Conservation (phyloP, 2,329 filamentous ascomycete genomes). For the Lasiodiplodia gonubiensis region DNA sequence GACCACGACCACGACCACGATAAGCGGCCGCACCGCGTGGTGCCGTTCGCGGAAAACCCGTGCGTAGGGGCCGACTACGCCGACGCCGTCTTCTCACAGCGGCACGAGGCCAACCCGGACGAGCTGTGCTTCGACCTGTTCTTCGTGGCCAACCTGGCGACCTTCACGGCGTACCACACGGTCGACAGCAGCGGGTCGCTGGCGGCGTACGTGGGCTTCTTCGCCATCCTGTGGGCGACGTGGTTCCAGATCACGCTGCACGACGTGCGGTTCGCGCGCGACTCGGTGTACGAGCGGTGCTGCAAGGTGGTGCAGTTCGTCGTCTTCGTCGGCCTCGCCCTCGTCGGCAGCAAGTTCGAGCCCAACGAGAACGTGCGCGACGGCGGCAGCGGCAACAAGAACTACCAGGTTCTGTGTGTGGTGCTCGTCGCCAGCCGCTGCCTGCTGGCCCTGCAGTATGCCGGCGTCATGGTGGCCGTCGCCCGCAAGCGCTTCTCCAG, state of each 20-base stretch:
- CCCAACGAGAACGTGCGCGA: slow-evolving; percentile 31
- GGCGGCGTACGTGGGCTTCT: slow-evolving; percentile 47
- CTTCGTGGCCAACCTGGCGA: slow-evolving; percentile 46
- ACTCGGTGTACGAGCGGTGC: slow-evolving; percentile 45
- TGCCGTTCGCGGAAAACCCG: slow-evolving; percentile 44
- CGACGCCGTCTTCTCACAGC: slow-evolving; percentile 44
- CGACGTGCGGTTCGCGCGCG: slow-evolving; percentile 48
- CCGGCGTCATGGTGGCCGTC: slow-evolving; percentile 41
- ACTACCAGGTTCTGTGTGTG: slow-evolving; percentile 45
- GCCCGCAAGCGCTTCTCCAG: slow-evolving; percentile 38
- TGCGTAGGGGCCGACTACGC: slow-evolving; percentile 44
- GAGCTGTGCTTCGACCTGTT: slow-evolving; percentile 47
- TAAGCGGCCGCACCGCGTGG: slow-evolving; percentile 42
- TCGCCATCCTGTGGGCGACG: slow-evolving; percentile 45
- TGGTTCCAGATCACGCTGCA: slow-evolving; percentile 49
- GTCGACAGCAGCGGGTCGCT: slow-evolving; percentile 43
- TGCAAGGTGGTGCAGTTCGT: slow-evolving; percentile 48
- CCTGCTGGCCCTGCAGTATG: slow-evolving; percentile 42
- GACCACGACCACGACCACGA: not conserved
- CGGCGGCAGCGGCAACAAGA: slow-evolving; percentile 32
- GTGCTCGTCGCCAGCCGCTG: slow-evolving; percentile 43
- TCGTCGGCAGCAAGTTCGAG: slow-evolving; percentile 45
- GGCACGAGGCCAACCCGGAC: slow-evolving; percentile 47
- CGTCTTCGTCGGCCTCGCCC: slow-evolving; percentile 44
- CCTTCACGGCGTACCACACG: slow-evolving; percentile 48